Conservation (phyloP, 2,329 filamentous ascomycete species). For the Pyrenochaeta sp. region DNA sequence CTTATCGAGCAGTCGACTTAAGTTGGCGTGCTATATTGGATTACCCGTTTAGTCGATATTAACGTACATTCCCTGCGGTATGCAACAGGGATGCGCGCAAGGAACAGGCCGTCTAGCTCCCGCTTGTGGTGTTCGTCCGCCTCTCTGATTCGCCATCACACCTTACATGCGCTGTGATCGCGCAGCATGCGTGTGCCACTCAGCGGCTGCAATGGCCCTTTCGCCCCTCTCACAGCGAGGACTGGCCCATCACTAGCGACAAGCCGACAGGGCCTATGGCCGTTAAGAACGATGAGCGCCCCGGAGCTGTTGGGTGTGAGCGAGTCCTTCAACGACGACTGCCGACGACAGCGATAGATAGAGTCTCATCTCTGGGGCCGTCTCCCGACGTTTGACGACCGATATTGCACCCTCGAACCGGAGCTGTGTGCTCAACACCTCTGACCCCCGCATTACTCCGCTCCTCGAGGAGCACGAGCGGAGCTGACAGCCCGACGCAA, state of each 20-base stretch:
- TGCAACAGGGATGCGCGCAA: constrained; percentile 17
- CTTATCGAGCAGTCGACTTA: constrained; percentile 7
- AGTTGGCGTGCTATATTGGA: constrained; percentile 17
- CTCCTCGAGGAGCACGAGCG: constrained; percentile 7
- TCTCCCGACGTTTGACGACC: too few relatives aligned
- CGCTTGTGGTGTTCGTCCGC: constrained; percentile 10
- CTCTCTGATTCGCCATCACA: constrained; percentile 32
- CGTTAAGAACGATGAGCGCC: constrained; percentile 34
- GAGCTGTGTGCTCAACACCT: constrained; percentile 10
- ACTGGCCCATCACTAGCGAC: constrained; percentile 17
- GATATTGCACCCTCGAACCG: constrained; percentile 11
- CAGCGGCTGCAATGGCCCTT: constrained; percentile 37
- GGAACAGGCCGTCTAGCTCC: constrained; percentile 25
- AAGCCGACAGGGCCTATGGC: constrained; percentile 24
- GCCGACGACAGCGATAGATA: constrained; percentile 9
- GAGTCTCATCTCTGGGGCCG: too few relatives aligned
- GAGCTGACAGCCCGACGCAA: constrained; percentile 9
- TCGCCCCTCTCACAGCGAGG: constrained; percentile 28
- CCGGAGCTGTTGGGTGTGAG: constrained; percentile 17
- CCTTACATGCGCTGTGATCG: constrained; percentile 38
- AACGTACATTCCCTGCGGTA: constrained; percentile 14
- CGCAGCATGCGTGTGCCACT: constrained; percentile 38
- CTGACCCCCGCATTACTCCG: constrained; percentile 10
- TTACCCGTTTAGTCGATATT: constrained; percentile 21
- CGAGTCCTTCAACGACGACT: constrained; percentile 15